Evolutionary conservation across 164 flowering plant genomes (phyloP).

Genomic region (Platanus orientalis): DNA sequence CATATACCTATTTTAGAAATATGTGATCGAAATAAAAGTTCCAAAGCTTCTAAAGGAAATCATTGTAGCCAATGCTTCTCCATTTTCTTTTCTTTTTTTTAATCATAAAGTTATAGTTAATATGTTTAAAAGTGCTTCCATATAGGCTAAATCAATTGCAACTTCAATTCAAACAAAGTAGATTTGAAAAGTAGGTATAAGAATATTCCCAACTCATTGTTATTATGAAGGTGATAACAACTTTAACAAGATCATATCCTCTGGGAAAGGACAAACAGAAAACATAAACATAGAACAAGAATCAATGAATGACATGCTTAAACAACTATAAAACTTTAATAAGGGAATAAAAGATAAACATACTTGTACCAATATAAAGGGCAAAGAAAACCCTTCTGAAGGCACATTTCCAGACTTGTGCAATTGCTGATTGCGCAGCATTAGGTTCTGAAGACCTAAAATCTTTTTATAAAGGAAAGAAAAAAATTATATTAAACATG

Average conservation of each 20-base stretch:
- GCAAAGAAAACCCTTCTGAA: slow-evolving; percentile 23
- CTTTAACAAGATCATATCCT: not conserved
- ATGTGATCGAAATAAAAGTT: no score
- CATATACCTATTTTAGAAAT: no score
- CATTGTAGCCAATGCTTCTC: no score
- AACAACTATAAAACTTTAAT: not conserved
- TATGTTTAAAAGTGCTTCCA: not conserved
- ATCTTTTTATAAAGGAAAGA: slow-evolving; percentile 8
- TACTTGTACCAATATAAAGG: slow-evolving; percentile 37
- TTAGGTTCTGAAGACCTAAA: slow-evolving; percentile 23
- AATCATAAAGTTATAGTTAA: no score
- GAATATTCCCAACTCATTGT: not conserved
- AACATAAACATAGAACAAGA: not conserved
- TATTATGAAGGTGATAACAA: not conserved
- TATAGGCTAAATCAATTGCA: not conserved
- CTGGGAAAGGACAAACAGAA: not conserved
- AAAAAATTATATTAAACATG: not conserved
- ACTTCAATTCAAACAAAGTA: not conserved
- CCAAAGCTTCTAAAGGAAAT: no score
- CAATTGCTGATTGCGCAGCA: slow-evolving; percentile 21
- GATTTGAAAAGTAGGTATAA: not conserved
- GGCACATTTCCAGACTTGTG: slow-evolving; percentile 10
- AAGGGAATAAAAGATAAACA: not conserved
- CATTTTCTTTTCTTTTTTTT: no score
- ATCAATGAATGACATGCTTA: not conserved